Evolutionary conservation across 441 rosid species (phyloP).

Genomic region (Bocquillonia castaneifolia): DNA sequence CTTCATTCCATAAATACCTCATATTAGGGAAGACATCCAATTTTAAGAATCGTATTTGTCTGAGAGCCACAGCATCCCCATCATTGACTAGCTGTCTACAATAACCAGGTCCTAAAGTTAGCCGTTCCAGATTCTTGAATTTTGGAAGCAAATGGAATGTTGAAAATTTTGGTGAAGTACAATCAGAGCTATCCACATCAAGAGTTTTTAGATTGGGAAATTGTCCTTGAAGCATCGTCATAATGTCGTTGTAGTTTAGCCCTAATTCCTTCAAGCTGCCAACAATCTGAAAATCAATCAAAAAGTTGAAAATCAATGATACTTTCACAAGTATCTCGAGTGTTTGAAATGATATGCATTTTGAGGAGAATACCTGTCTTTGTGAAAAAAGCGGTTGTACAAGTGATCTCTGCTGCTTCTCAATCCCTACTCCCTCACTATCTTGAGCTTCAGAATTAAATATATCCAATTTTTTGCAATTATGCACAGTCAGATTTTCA

Average conservation of each 20-base stretch:
- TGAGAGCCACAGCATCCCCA: not conserved
- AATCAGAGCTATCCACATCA: conserved; percentile 15
- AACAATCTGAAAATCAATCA: conserved; percentile 9
- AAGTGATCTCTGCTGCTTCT: too few species aligned
- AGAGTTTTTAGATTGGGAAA: conserved; percentile 7
- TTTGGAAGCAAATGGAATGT: conserved; percentile 19
- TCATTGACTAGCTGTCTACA: conserved; percentile 18
- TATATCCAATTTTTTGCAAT: not conserved
- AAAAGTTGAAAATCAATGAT: not conserved
- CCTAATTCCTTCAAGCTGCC: conserved; percentile 19
- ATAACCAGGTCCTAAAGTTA: not conserved
- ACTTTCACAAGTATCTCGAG: not conserved
- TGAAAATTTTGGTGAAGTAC: conserved; percentile 12
- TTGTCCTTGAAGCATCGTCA: not conserved
- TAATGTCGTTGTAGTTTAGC: conserved; percentile 8
- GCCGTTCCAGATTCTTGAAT: conserved; percentile 19
- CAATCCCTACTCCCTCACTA: too few species aligned
- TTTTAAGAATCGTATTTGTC: not conserved
- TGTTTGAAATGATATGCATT: not conserved
- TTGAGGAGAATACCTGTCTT: not conserved
- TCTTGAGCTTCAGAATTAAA: not conserved
- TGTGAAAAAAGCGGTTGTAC: conserved; percentile 10
- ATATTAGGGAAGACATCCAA: not conserved
- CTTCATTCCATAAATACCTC: not conserved
- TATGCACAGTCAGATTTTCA: not conserved